Evolutionary conservation across 2,329 filamentous ascomycete species (phyloP).

Genomic region (Ophiostoma ulmi): DNA sequence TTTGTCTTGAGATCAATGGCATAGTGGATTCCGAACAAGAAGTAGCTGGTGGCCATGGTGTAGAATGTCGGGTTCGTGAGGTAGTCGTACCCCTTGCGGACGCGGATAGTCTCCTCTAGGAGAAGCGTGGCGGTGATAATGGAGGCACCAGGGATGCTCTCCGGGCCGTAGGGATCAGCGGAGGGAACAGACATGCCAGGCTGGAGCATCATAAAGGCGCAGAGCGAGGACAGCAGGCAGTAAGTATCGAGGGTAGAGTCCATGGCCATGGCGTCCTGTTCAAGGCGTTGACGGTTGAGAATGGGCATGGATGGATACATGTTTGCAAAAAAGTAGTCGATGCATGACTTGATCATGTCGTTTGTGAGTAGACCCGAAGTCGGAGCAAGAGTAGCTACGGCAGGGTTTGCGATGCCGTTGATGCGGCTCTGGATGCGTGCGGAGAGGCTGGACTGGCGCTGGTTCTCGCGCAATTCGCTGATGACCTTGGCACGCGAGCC

Average conservation of each 20-base stretch:
- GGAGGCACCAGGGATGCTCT: conserved; percentile 54
- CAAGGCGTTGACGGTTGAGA: conserved; percentile 53
- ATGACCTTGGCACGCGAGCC: conserved; percentile 70
- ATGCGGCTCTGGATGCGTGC: conserved; percentile 57
- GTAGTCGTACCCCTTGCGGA: conserved; percentile 59
- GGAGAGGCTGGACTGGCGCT: conserved; percentile 60
- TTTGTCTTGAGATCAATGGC: conserved; percentile 67
- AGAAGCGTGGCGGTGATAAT: conserved; percentile 61
- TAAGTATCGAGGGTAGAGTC: conserved; percentile 60
- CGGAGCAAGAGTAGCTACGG: conserved; percentile 43
- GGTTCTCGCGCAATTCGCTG: conserved; percentile 64
- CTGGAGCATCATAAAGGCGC: conserved; percentile 64
- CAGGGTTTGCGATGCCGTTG: conserved; percentile 49
- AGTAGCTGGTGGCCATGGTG: conserved; percentile 68
- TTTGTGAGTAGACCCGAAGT: conserved; percentile 56
- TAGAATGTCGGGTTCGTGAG: conserved; percentile 52
- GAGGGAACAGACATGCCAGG: conserved; percentile 56
- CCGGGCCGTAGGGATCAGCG: conserved; percentile 52
- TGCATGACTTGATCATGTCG: conserved; percentile 60
- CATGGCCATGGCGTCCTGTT: conserved; percentile 55
- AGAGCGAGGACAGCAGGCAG: conserved; percentile 59
- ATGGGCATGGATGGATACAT: conserved; percentile 62
- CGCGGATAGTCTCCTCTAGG: conserved; percentile 61
- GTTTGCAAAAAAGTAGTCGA: conserved; percentile 64
- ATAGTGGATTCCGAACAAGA: conserved; percentile 68